Conservation (phyloP, 2,329 filamentous ascomycete genomes). For the Ceratocystis cubensis region DNA sequence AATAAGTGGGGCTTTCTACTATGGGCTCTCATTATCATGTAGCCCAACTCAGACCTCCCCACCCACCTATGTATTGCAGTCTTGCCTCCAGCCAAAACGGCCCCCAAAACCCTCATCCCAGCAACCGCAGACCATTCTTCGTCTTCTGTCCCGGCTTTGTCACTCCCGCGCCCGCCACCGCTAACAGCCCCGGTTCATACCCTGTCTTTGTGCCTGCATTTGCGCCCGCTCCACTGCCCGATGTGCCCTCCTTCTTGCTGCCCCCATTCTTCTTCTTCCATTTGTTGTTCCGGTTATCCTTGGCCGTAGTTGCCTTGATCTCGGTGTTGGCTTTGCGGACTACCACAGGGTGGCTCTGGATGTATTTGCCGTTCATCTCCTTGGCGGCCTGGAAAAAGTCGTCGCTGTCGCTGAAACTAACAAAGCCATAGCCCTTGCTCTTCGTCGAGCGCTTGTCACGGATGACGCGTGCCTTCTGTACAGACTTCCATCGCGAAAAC, state of each 20-base stretch:
- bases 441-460: slow-evolving; percentile 94
- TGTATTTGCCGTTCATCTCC: slow-evolving; percentile 99
- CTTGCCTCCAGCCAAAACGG: no score
- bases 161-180: slow-evolving; percentile 39
- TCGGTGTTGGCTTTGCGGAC: slow-evolving; percentile 84
- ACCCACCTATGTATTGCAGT: no score
- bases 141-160: slow-evolving; percentile 53
- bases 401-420: slow-evolving; percentile 88
- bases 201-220: slow-evolving; percentile 24
- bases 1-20: neutral
- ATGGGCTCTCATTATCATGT: neutral
- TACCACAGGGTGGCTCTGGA: slow-evolving; percentile 86
- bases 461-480: slow-evolving; percentile 86
- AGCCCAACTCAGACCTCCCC: no score
- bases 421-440: slow-evolving; percentile 91
- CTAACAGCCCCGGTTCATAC: slow-evolving; percentile 42
- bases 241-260: slow-evolving; percentile 28
- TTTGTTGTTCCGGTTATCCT: slow-evolving; percentile 37
- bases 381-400: slow-evolving; percentile 93
- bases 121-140: slow-evolving; percentile 50
- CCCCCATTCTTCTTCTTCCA: slow-evolving; percentile 28
- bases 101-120: slow-evolving; percentile 35
- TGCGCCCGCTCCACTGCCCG: slow-evolving; percentile 24
- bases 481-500: slow-evolving; percentile 73
- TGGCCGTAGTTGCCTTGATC: slow-evolving; percentile 63